Evolutionary conservation across 2,329 filamentous ascomycete genomes (phyloP).

Genomic region (Microsporum ferrugineum): DNA sequence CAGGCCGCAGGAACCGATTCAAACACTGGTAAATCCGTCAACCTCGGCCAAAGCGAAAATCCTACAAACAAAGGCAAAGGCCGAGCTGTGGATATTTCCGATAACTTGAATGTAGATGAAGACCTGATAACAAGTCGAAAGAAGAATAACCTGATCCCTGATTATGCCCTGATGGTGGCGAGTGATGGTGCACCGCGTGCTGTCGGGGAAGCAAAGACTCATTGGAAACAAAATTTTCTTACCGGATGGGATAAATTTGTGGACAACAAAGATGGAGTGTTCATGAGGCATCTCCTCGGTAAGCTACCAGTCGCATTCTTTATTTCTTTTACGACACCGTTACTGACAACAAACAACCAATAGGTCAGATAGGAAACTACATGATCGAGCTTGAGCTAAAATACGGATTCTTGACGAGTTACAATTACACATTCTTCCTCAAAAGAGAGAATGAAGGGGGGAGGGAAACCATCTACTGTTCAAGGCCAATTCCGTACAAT

Average conservation of each 20-base stretch:
- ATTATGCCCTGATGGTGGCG: slow-evolving; percentile 8
- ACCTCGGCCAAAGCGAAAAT: not conserved
- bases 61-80: not conserved
- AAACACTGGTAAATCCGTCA: not conserved
- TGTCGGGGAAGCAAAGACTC: slow-evolving; percentile 9
- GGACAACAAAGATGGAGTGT: not conserved
- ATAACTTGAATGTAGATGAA: not conserved
- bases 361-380: slow-evolving; percentile 12
- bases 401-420: slow-evolving; percentile 11
- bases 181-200: not conserved
- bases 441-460: not conserved
- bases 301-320: not conserved
- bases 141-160: slow-evolving; percentile 6
- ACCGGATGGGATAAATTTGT: not conserved
- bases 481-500: not conserved
- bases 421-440: slow-evolving; percentile 7
- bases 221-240: slow-evolving; percentile 9
- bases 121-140: not conserved
- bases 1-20: not conserved
- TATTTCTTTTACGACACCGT: not conserved
- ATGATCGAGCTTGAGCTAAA: slow-evolving; percentile 8
- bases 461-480: not conserved
- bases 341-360: not conserved
- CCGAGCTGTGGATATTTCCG: not conserved
- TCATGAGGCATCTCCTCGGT: not conserved